Conservation (phyloP, 2,329 filamentous ascomycete genomes). For the Trichoderma sp. region DNA sequence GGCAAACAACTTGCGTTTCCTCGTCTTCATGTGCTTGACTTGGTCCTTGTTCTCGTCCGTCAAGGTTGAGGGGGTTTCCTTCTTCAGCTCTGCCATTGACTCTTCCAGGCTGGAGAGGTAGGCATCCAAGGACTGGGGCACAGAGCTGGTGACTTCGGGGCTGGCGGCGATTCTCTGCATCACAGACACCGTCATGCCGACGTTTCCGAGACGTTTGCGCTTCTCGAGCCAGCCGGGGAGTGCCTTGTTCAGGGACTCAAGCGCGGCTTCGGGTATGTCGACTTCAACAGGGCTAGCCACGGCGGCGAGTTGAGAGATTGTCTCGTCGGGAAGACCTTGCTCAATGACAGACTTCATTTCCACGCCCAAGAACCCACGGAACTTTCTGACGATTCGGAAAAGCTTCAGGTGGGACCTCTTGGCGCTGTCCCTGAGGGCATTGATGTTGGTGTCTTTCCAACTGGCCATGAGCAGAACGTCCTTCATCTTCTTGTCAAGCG, state of each 20-base stretch:
- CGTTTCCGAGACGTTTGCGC: slow-evolving; percentile 70
- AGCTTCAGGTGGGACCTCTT: slow-evolving; percentile 88
- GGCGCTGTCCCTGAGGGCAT: slow-evolving; percentile 83
- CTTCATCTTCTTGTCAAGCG: slow-evolving; percentile 88
- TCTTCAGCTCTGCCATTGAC: slow-evolving; percentile 72
- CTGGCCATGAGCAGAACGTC: slow-evolving; percentile 91
- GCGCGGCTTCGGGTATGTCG: slow-evolving; percentile 30
- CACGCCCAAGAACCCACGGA: slow-evolving; percentile 75
- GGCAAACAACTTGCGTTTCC: slow-evolving; percentile 87
- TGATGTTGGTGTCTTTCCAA: slow-evolving; percentile 98
- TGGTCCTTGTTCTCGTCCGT: slow-evolving; percentile 83
- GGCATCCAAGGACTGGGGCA: slow-evolving; percentile 61
- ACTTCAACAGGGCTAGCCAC: slow-evolving; percentile 11
- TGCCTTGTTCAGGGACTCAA: slow-evolving; percentile 32
- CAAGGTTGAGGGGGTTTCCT: slow-evolving; percentile 77
- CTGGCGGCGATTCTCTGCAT: slow-evolving; percentile 68
- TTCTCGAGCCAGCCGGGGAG: slow-evolving; percentile 47
- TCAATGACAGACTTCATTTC: slow-evolving; percentile 68
- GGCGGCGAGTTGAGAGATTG: slow-evolving; percentile 30
- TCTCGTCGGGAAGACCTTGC: slow-evolving; percentile 60
- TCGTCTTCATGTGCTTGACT: slow-evolving; percentile 85
- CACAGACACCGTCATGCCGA: slow-evolving; percentile 68
- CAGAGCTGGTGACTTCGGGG: slow-evolving; percentile 56
- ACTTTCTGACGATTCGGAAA: slow-evolving; percentile 89
- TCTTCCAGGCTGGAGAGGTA: slow-evolving; percentile 71